Base-by-base conservation (phyloP, 1,284 basidiomycete genomes). In the Clitocybe nebularis region DNA sequence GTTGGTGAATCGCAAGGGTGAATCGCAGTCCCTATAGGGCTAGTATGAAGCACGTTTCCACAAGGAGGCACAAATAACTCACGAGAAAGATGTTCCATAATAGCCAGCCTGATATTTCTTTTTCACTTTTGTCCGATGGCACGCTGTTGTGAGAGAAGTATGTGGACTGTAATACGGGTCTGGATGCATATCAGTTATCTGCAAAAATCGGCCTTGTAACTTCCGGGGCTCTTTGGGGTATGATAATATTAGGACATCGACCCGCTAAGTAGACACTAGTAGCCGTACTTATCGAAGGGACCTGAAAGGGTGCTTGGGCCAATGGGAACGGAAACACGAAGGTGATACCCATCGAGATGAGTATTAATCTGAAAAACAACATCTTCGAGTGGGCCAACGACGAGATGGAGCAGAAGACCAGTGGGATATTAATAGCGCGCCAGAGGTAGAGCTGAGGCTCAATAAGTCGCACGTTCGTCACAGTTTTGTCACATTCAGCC, bases 141-240 rank as follows among this genome's bases (percentile, higher is more conserved):
- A 89, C 4, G 78, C 71, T 9, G 71, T 77, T 23, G 68, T 69
- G 48, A 71, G 64, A 9, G 78, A 74, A 28, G 74, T 64, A 38
- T 69, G 70, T 24, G 58, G 54, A 13, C 55, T 55, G 57, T 86
- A 88, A 59, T 76, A 66, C 20, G 77, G 74, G 63, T 91, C 89
- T 19, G 87, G 85, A 57, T 92, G 89, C 49, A 91, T 77, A 61
- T 92, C 89, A 29, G 87, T 89, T 51, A 91, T 79, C 41, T 72
- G 71, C 23, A 91, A 62, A 61, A 90, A 90, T 28, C 85, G 76
- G 2, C 87, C 88, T 46, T 77, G 77, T 22, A 87, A 69, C 56
- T 74, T 75, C 41, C 66, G 72, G 36, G 67, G 68, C 47, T 60
- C 69, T 72, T 56, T 57, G 34, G 30, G 22, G 17, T 19, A 37